Evolutionary conservation across 331 rosid genomes (phyloP).

Genomic region (Acacia concinna): DNA sequence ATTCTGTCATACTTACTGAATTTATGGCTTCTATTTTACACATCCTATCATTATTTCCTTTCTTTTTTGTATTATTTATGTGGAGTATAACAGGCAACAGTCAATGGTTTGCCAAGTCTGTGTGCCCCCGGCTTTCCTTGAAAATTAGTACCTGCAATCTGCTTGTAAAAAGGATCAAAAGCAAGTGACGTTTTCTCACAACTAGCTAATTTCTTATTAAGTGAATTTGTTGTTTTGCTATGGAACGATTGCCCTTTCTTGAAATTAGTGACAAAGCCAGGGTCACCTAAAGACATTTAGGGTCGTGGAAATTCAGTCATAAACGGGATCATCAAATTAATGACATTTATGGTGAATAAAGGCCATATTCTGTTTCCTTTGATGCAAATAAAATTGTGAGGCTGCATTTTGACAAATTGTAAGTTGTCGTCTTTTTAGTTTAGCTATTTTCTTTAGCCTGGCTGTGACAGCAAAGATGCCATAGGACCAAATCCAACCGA

Average conservation of each 20-base stretch:
- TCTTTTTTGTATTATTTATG: background rate
- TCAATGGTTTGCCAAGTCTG: background rate
- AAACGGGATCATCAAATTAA: background rate
- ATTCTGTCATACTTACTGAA: slow-evolving; percentile 14
- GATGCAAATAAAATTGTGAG: background rate
- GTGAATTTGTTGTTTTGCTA: background rate
- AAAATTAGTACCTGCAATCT: slow-evolving; percentile 14
- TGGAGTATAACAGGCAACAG: background rate
- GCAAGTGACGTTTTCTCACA: background rate
- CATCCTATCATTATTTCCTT: slow-evolving; percentile 4
- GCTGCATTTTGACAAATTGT: background rate
- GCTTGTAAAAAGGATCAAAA: slow-evolving; percentile 9
- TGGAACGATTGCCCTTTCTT: background rate
- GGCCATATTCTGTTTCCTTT: background rate
- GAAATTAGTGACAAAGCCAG: background rate
- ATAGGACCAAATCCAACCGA: background rate
- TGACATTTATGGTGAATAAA: background rate
- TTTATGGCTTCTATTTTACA: slow-evolving; percentile 15
- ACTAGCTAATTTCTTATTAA: background rate
- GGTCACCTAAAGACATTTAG: background rate
- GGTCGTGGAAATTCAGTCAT: background rate
- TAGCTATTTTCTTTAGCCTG: background rate
- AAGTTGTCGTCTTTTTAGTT: background rate
- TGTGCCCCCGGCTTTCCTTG: background rate
- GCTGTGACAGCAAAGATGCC: slow-evolving; percentile 6